Evolutionary conservation across 192 early-diverging fungal species (phyloP).

Genomic region (Coemansia sp.): DNA sequence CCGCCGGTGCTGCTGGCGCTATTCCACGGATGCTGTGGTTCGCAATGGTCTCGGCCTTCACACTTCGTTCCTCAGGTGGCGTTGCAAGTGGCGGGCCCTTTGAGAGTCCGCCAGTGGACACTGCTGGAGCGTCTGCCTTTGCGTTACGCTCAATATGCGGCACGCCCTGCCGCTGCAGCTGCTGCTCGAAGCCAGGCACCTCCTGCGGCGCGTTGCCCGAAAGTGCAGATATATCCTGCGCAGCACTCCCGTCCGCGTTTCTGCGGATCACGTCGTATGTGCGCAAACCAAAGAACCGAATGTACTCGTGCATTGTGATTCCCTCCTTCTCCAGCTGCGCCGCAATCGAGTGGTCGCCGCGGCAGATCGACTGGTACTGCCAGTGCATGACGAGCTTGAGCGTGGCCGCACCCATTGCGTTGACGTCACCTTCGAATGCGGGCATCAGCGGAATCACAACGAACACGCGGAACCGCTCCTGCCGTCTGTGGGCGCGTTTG

Average conservation of each 20-base stretch:
- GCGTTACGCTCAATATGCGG: conserved; percentile 24
- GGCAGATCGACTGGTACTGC: conserved; percentile 76
- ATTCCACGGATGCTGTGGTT: background rate
- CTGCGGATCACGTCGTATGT: conserved; percentile 68
- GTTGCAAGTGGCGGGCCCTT: background rate
- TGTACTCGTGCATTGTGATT: conserved; percentile 64
- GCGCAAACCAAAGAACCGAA: conserved; percentile 74
- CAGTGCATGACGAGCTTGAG: conserved; percentile 78
- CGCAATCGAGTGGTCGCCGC: conserved; percentile 71
- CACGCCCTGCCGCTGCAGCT: conserved; percentile 27
- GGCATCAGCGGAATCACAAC: conserved; percentile 83
- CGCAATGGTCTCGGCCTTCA: background rate
- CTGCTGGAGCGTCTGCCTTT: background rate
- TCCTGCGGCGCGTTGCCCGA: conserved; percentile 44
- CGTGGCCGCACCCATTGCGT: conserved; percentile 68
- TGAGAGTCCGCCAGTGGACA: background rate
- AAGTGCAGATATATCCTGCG: conserved; percentile 28
- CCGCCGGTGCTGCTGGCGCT: background rate
- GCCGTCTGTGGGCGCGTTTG: conserved; percentile 64
- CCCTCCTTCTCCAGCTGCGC: conserved; percentile 59
- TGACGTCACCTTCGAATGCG: conserved; percentile 81
- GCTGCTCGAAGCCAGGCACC: conserved; percentile 28
- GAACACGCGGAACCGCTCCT: conserved; percentile 74
- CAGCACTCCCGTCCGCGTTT: conserved; percentile 23
- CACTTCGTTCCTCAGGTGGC: background rate